Conservation (phyloP, 495 filamentous ascomycete genomes). For the Neurospora sp. region DNA sequence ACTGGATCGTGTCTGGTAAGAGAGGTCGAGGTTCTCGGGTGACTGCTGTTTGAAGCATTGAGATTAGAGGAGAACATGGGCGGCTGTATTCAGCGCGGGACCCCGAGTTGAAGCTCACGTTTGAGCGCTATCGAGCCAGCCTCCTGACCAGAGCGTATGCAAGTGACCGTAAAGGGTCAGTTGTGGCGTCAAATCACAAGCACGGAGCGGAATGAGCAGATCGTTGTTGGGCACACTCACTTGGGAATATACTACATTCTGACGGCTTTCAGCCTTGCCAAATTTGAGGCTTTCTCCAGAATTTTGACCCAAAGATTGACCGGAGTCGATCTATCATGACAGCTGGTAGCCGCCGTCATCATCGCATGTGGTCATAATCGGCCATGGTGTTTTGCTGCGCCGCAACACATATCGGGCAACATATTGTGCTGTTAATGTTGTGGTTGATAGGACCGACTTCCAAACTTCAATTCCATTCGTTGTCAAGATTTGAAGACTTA, state of each 20-base stretch:
- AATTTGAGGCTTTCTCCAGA: background rate
- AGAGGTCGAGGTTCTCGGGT: background rate
- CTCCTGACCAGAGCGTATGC: background rate
- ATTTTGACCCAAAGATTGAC: background rate
- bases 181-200: background rate
- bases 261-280: background rate
- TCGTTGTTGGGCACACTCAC: too few species aligned
- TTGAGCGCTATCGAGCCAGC: too few species aligned
- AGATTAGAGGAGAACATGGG: background rate
- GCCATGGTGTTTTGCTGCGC: background rate
- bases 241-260: too few species aligned
- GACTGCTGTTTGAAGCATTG: background rate
- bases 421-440: background rate
- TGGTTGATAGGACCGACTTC: too few species aligned
- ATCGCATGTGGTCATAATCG: background rate
- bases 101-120: too few species aligned
- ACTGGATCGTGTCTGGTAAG: background rate
- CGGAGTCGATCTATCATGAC: background rate
- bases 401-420: background rate
- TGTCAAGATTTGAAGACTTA: background rate
- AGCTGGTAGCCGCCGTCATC: background rate
- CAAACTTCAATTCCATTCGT: background rate
- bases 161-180: background rate
- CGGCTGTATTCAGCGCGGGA: too few species aligned
- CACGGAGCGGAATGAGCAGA: too few species aligned